Base-by-base conservation (phyloP, 176 grass and related monocot genomes). In the Canna indica region DNA sequence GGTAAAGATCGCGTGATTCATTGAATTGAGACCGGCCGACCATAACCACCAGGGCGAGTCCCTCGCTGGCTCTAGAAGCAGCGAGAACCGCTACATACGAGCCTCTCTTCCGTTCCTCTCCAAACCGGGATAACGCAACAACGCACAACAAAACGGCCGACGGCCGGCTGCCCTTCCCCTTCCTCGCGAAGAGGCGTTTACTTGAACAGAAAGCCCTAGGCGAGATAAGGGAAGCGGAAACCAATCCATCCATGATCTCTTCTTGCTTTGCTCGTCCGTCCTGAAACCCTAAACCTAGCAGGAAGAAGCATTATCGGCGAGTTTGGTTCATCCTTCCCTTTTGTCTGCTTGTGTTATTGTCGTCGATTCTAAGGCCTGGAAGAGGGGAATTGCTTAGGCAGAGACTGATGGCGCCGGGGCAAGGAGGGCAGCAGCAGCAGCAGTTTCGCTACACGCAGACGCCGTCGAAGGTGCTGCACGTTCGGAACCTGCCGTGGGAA, bases 401-500 rank as follows among this genome's bases (percentile, higher is more conserved):
- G 15, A 20, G 15, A 61, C 11, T 7, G 20, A 66, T 66, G 63
- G 63, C 63, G 22, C 63, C 63, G 6, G 63, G 63, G 33, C 63
- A 66, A 39, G 63, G 63, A 66, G 59, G 59, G 0, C 59, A 62
- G 53, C 53, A n/a, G 59, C 59, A 63, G 63, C 63, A 66, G 63
- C 63, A 66, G 63, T 66, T 66, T 39, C 63, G 63, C 4, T 66
- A 66, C n/a, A 66, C 63, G 35, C 63, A 66, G 63, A 66, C 63
- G 35, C 63, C 63, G 7, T 66, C 63, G 20, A 66, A 66, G 35
- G 63, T 66, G 63, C 63, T 66, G 20, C 63, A 66, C 63, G 34
- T 66, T 7, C 35, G 63, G 63, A 66, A 66, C 34, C 34, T 66
- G 63, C 63, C 63, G 8, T 66, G 63, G 63, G 63, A 66, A 20